Evolutionary conservation across 129 eudicot genomes (phyloP).

Genomic region (Logfia minima): DNA sequence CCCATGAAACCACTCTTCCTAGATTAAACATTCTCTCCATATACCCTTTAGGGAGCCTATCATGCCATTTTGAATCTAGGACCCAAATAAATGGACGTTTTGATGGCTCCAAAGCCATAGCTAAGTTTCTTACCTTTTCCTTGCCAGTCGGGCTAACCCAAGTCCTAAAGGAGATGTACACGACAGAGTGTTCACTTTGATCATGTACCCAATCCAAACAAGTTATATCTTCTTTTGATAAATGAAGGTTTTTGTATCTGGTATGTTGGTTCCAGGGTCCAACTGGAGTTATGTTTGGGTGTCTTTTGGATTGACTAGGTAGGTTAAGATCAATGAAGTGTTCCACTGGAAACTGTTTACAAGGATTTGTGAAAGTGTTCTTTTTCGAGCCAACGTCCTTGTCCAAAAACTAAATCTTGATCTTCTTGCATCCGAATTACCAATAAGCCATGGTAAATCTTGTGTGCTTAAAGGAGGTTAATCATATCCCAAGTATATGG

Average conservation of each 20-base stretch:
- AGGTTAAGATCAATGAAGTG: not conserved
- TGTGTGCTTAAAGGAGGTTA: constrained; percentile 48
- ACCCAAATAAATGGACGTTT: constrained; percentile 74
- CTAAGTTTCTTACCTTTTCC: constrained; percentile 51
- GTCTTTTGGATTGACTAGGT: not conserved
- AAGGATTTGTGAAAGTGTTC: constrained; percentile 49
- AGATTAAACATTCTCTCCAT: constrained; percentile 29
- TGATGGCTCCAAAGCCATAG: constrained; percentile 57
- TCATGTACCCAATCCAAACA: constrained; percentile 61
- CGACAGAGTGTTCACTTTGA: constrained; percentile 46
- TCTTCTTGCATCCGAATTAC: constrained; percentile 48
- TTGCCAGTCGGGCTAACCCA: constrained; percentile 84
- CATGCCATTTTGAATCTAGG: constrained; percentile 60
- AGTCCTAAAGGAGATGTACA: constrained; percentile 78
- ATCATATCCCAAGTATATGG: constrained; percentile 39
- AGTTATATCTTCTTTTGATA: constrained; percentile 48
- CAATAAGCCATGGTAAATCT: constrained; percentile 90
- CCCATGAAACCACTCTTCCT: constrained; percentile 78
- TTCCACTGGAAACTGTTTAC: constrained; percentile 48
- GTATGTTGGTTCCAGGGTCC: constrained; percentile 46
- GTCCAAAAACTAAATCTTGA: constrained; percentile 77
- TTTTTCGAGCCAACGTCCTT: constrained; percentile 56
- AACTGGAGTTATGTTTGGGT: constrained; percentile 42
- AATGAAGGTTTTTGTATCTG: constrained; percentile 7
- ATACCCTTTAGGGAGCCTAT: constrained; percentile 61